These are phyloP conservation scores for Diaporthe sp. DNA, from an alignment of 2,329 filamentous ascomycete species.

Conservation along the genomic window DNA sequence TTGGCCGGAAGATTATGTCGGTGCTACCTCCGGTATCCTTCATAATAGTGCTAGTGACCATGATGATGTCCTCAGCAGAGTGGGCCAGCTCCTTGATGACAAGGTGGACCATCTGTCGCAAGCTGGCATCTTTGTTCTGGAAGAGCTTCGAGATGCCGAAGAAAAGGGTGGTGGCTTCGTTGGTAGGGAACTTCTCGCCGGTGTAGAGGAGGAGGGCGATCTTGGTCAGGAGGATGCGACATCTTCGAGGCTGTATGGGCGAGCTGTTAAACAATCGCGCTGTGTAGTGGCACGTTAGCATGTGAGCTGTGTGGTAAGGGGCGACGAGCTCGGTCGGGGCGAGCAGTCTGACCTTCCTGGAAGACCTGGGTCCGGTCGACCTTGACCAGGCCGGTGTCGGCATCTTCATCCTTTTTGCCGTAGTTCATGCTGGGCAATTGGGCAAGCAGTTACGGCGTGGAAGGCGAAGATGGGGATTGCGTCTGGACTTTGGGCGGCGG, in stretches of 20 bases:
- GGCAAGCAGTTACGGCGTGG: conserved; percentile 39
- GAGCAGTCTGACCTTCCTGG: conserved; percentile 84
- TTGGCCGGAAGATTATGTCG: conserved; percentile 93
- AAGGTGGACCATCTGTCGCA: conserved; percentile 99
- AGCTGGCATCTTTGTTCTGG: conserved; percentile 98
- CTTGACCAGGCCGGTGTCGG: conserved; percentile 92
- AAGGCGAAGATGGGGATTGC: conserved; percentile 37
- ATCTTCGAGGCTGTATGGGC: conserved; percentile 96
- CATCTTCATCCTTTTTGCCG: conserved; percentile 99
- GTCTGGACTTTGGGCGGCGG: conserved; percentile 27
- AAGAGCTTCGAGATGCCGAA: conserved; percentile 99
- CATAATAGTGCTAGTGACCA: conserved; percentile 99
- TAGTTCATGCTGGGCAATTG: conserved; percentile 82
- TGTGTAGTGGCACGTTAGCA: conserved; percentile 67
- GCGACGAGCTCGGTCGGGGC: conserved; percentile 44
- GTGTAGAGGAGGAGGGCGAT: conserved; percentile 96
- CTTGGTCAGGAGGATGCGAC: conserved; percentile 96
- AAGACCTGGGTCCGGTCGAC: conserved; percentile 98
- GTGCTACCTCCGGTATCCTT: conserved; percentile 98
- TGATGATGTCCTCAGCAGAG: conserved; percentile 98
- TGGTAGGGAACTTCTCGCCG: conserved; percentile 95
- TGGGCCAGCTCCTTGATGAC: conserved; percentile 97
- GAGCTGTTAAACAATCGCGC: conserved; percentile 98
- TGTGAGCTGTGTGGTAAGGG: conserved; percentile 41
- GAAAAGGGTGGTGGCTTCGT: conserved; percentile 98